Evolutionary conservation across 2,329 filamentous ascomycete species (phyloP).

Genomic region (Zasmidium cellare): DNA sequence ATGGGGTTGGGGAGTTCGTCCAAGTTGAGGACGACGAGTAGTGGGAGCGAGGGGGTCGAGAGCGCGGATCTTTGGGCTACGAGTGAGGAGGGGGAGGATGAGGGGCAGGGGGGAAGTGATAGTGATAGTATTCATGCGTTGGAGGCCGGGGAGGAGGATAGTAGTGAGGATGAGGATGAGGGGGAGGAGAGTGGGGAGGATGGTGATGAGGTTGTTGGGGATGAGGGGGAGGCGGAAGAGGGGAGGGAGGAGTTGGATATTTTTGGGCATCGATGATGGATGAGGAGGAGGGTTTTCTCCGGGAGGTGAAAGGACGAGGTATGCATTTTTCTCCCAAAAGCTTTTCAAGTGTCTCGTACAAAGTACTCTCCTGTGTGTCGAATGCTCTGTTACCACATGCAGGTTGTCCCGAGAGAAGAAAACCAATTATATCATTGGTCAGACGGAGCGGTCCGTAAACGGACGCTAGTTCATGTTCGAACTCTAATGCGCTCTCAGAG

Average conservation of each 20-base stretch:
- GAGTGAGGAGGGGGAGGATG: constrained; percentile 11
- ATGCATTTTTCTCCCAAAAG: too few species aligned
- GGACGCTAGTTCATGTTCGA: too few species aligned
- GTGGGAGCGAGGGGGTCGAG: constrained; percentile 19
- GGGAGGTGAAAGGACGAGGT: too few species aligned
- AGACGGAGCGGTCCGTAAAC: too few species aligned
- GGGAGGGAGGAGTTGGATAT: constrained; percentile 18
- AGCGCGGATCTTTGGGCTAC: constrained; percentile 28
- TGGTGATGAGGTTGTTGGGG: constrained; percentile 20
- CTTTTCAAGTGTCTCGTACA: too few species aligned
- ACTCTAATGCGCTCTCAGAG: too few species aligned
- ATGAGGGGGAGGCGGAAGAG: constrained; percentile 12
- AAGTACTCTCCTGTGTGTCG: too few species aligned
- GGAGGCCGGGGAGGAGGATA: constrained; percentile 25
- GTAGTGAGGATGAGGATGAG: constrained; percentile 34
- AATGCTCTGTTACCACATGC: too few species aligned
- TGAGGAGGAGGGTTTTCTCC: not conserved
- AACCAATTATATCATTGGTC: too few species aligned
- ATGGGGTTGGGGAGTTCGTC: constrained; percentile 1
- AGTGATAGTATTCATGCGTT: constrained; percentile 24
- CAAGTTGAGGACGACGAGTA: constrained; percentile 16
- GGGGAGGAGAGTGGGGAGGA: constrained; percentile 19
- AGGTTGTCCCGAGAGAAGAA: too few species aligned
- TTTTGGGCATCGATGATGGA: constrained; percentile 28
- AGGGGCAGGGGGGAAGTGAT: not conserved